Percentiles rank a stretch among this genome's conserved stretches.
Conservation (phyloP, 2,329 filamentous ascomycete species). For the Alternaria panax region DNA sequence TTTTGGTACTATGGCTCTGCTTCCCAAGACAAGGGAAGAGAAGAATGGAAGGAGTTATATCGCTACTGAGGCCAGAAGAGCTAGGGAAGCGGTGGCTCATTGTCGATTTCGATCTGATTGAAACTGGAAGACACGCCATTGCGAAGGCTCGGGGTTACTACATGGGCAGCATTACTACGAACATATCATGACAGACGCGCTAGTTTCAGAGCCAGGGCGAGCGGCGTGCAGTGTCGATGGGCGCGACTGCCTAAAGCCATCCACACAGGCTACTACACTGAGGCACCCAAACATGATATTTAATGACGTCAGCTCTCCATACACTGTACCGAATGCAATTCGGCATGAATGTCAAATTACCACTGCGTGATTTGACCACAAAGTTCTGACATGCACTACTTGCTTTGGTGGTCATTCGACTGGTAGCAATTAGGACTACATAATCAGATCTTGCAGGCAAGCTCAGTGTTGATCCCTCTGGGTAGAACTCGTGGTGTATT, state of each 20-base stretch:
- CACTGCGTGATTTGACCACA: background rate
- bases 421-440: background rate
- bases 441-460: background rate
- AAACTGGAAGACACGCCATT: background rate
- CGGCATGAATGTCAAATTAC: background rate
- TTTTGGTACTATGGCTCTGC: slow-evolving; percentile 59
- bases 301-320: background rate
- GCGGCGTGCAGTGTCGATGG: background rate
- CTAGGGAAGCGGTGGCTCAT: background rate
- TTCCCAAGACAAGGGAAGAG: slow-evolving; percentile 26
- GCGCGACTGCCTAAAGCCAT: background rate
- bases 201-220: background rate
- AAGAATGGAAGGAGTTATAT: background rate
- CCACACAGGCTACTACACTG: background rate
- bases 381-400: background rate
- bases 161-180: no score
- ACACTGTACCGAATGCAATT: background rate
- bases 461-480: background rate
- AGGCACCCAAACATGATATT: background rate
- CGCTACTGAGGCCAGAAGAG: background rate
- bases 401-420: background rate
- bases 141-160: background rate
- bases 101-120: background rate
- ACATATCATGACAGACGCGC: background rate
- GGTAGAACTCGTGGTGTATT: background rate